Conservation (phyloP, 169 alveolate genomes). For the Plasmodium chabaudi region DNA sequence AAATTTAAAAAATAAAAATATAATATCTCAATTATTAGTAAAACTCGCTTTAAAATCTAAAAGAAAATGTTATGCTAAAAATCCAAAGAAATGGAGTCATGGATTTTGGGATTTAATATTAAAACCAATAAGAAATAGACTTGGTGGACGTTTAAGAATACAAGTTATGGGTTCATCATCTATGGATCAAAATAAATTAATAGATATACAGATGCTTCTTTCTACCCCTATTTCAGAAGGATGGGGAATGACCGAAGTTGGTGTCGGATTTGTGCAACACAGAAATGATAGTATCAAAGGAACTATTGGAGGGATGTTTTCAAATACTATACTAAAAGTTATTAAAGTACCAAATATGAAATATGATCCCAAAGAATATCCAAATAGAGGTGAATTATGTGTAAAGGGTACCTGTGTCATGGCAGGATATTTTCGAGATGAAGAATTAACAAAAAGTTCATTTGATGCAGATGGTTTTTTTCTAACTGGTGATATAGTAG, state of each 20-base stretch:
- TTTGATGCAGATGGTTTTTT: constrained; percentile 94
- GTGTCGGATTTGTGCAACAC: constrained; percentile 81
- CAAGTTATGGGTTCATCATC: constrained; percentile 86
- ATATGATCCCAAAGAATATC: constrained; percentile 82
- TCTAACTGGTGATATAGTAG: constrained; percentile 95
- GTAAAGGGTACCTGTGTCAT: constrained; percentile 90
- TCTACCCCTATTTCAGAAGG: constrained; percentile 84
- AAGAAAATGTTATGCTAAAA: constrained; percentile 66
- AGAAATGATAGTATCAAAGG: constrained; percentile 81
- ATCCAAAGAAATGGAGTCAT: constrained; percentile 77
- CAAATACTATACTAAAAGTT: constrained; percentile 79
- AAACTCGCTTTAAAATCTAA: constrained; percentile 76
- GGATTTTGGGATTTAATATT: constrained; percentile 79
- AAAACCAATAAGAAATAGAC: constrained; percentile 78
- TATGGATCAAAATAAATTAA: constrained; percentile 78
- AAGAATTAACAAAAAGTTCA: constrained; percentile 89
- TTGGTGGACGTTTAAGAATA: constrained; percentile 83
- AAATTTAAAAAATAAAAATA: constrained; percentile 77
- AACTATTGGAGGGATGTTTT: constrained; percentile 85
- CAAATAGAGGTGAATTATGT: constrained; percentile 84
- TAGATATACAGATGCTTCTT: constrained; percentile 80
- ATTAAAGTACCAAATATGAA: constrained; percentile 79
- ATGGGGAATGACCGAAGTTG: constrained; percentile 88
- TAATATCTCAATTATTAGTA: constrained; percentile 77
- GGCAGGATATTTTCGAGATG: constrained; percentile 91